Conservation (phyloP, 1,139 yeast genomes). For the Magnusiomyces clavatus region DNA sequence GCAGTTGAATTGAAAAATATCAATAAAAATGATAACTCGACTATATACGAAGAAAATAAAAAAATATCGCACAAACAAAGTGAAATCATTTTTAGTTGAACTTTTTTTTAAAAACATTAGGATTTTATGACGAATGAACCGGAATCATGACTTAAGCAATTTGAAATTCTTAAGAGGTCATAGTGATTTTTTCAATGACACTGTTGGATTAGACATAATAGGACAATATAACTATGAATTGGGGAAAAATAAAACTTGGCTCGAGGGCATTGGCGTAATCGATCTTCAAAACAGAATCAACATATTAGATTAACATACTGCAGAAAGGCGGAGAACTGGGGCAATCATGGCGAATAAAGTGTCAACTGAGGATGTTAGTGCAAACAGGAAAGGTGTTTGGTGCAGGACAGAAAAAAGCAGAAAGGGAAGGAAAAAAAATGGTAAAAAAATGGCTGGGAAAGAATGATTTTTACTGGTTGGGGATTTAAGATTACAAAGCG, state of each 20-base stretch:
- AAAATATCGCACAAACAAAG: too few relatives aligned
- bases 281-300: background rate
- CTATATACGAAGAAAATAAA: too few relatives aligned
- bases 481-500: background rate
- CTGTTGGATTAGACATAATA: too few relatives aligned
- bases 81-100: too few relatives aligned
- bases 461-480: background rate
- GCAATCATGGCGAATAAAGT: slow-evolving; percentile 12
- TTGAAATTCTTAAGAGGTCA: background rate
- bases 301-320: slow-evolving; percentile 7
- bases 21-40: too few relatives aligned
- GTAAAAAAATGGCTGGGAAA: background rate
- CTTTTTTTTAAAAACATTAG: too few relatives aligned
- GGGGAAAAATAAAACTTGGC: too few relatives aligned
- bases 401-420: background rate
- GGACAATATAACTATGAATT: too few relatives aligned
- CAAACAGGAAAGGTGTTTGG: slow-evolving; percentile 1
- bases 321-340: slow-evolving; percentile 15
- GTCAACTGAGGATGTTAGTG: background rate
- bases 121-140: too few relatives aligned
- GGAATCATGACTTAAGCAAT: background rate
- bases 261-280: too few relatives aligned
- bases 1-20: too few relatives aligned
- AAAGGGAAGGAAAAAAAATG: background rate
- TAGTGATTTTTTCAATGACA: background rate